A percentile compares a stretch with the other conserved stretches of the same genome.
phyloP scores from a whole-genome alignment of 495 filamentous ascomycete genomes.

The Immersiella caudata region DNA sequence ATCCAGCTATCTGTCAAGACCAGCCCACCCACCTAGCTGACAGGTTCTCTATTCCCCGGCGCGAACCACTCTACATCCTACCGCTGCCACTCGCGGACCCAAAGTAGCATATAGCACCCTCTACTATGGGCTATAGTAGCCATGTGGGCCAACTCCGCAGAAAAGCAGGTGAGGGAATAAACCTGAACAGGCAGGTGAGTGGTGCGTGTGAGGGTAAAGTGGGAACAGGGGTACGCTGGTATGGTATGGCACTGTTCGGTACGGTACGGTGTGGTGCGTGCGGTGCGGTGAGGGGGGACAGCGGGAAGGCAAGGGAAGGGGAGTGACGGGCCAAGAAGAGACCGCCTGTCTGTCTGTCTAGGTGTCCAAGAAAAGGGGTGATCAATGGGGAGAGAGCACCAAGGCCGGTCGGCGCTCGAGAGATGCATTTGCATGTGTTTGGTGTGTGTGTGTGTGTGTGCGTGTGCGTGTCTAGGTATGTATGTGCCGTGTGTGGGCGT shows the following conservation, averaged over 20 bases:
- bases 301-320: not conserved
- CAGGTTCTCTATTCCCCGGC: no score
- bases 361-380: not conserved
- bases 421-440: slow-evolving; percentile 7
- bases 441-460: not conserved
- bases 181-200: not conserved
- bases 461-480: no score
- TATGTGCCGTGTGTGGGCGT: not conserved
- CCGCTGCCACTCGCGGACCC: no score
- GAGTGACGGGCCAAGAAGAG: not conserved
- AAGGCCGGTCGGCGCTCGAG: not conserved
- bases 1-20: not conserved
- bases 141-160: no score
- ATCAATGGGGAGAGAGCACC: not conserved
- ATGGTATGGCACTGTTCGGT: no score
- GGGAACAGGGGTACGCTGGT: no score
- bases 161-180: not conserved
- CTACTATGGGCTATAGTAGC: no score
- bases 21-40: no score
- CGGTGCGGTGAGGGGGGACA: not conserved
- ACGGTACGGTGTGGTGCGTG: no score
- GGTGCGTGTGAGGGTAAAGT: not conserved
- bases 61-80: no score
- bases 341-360: no score
- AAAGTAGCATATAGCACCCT: not conserved